Conservation (phyloP, 2,329 filamentous ascomycete species). For the Dichotomopilus funicola region DNA sequence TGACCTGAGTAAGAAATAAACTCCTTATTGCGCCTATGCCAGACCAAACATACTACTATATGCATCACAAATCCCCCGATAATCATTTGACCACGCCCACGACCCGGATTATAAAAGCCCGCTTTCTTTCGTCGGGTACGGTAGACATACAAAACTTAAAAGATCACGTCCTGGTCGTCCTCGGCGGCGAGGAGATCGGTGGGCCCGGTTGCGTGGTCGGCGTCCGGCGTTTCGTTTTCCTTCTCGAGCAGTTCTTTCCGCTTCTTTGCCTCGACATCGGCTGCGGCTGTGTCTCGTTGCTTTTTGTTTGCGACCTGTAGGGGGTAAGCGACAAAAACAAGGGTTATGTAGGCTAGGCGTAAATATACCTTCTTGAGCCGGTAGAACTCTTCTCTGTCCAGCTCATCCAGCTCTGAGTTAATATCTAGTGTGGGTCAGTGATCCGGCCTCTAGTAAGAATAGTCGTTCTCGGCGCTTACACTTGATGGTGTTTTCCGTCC, state of each 20-base stretch:
- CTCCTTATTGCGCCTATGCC: slow-evolving; percentile 19
- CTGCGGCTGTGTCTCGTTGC: slow-evolving; percentile 65
- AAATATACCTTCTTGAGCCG: slow-evolving; percentile 70
- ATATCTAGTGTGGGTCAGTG: slow-evolving; percentile 55
- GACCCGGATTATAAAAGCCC: too few relatives aligned
- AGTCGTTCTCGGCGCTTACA: slow-evolving; percentile 44
- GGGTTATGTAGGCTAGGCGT: too few relatives aligned
- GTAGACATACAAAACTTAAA: slow-evolving; percentile 40
- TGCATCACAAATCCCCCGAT: slow-evolving; percentile 6
- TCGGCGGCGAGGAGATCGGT: slow-evolving; percentile 66
- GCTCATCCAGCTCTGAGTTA: slow-evolving; percentile 94
- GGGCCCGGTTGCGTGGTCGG: slow-evolving; percentile 37
- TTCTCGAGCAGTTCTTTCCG: slow-evolving; percentile 50
- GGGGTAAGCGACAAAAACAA: not conserved
- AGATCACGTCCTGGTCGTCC: slow-evolving; percentile 82
- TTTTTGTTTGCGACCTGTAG: slow-evolving; percentile 69
- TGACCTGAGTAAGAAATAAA: slow-evolving; percentile 11
- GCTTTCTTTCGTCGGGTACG: too few relatives aligned
- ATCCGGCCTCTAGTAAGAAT: not conserved
- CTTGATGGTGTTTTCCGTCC: slow-evolving; percentile 99
- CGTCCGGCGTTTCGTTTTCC: slow-evolving; percentile 33
- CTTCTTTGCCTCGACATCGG: slow-evolving; percentile 68
- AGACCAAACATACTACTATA: not conserved
- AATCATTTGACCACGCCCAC: not conserved
- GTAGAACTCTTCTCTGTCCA: slow-evolving; percentile 98